Evolutionary conservation across 305 asterid species (phyloP).

Genomic region (Euphrasia arctica): DNA sequence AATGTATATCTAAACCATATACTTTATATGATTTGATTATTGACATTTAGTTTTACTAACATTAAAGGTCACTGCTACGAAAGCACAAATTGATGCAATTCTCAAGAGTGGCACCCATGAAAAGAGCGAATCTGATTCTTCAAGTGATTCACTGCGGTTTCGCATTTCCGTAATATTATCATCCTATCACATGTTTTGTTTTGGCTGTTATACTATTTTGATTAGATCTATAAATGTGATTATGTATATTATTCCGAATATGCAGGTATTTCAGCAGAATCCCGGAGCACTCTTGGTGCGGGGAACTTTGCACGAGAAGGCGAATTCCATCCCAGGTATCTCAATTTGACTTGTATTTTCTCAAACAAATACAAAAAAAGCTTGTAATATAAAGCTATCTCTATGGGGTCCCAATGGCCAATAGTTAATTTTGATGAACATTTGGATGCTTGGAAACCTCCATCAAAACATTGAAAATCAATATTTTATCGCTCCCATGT

Average conservation of each 20-base stretch:
- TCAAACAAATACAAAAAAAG: not conserved
- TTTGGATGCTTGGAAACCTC: no score
- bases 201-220: not conserved
- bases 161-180: slow-evolving; percentile 55
- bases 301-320: slow-evolving; percentile 57
- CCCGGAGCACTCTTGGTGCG: slow-evolving; percentile 78
- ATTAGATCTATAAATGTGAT: not conserved
- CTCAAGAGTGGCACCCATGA: slow-evolving; percentile 33
- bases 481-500: no score
- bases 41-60: slow-evolving; percentile 23
- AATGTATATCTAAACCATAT: not conserved
- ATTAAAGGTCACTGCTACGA: slow-evolving; percentile 43
- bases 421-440: no score
- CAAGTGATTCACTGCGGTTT: slow-evolving; percentile 30
- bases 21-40: slow-evolving; percentile 1
- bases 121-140: slow-evolving; percentile 30
- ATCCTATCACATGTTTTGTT: not conserved
- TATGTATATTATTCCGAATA: slow-evolving; percentile 1
- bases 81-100: slow-evolving; percentile 47
- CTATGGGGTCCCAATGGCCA: not conserved
- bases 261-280: slow-evolving; percentile 81
- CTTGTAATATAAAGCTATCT: not conserved
- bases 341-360: slow-evolving; percentile 13
- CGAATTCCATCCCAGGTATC: slow-evolving; percentile 54
- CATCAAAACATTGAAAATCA: no score